These are phyloP conservation scores for Puccinia polysora DNA, from an alignment of 1,284 basidiomycete genomes.

Conservation along the genomic window DNA sequence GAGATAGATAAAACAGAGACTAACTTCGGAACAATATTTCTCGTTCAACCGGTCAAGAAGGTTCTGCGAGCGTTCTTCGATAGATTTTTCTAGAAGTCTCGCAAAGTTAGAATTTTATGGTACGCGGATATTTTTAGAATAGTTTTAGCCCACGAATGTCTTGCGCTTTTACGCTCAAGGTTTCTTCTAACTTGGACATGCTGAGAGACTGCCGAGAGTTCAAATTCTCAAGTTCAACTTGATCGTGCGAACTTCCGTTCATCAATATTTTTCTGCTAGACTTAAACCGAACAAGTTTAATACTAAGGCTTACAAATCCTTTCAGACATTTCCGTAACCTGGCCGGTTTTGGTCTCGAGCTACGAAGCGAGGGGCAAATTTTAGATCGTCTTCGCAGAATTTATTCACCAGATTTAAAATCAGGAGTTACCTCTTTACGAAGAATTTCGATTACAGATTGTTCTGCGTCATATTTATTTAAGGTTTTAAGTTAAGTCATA, in stretches of 20 bases:
- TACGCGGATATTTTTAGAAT: neutral
- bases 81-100: neutral
- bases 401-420: too few species aligned
- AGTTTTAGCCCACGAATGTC: conserved; percentile 10
- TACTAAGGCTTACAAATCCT: conserved; percentile 36
- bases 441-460: conserved; percentile 37
- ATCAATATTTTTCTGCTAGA: too few species aligned
- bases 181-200: conserved; percentile 6
- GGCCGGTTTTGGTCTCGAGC: conserved; percentile 25
- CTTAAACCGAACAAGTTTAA: too few species aligned
- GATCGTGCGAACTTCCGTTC: neutral
- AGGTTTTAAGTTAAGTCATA: too few species aligned
- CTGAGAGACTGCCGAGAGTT: conserved; percentile 1
- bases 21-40: conserved; percentile 14
- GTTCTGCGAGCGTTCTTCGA: neutral
- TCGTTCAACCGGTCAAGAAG: conserved; percentile 16
- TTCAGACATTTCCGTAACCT: conserved; percentile 16
- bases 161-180: neutral
- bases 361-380: neutral
- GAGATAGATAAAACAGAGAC: too few species aligned
- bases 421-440: conserved; percentile 25
- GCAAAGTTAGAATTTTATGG: neutral
- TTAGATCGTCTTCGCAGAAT: neutral
- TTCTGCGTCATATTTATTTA: neutral
- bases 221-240: conserved; percentile 11